Percentiles rank a stretch among this genome's conserved stretches.
These are phyloP conservation scores for Neopestalotiopsis clavispora DNA, from an alignment of 2,329 filamentous ascomycete genomes.

Conservation along the genomic window DNA sequence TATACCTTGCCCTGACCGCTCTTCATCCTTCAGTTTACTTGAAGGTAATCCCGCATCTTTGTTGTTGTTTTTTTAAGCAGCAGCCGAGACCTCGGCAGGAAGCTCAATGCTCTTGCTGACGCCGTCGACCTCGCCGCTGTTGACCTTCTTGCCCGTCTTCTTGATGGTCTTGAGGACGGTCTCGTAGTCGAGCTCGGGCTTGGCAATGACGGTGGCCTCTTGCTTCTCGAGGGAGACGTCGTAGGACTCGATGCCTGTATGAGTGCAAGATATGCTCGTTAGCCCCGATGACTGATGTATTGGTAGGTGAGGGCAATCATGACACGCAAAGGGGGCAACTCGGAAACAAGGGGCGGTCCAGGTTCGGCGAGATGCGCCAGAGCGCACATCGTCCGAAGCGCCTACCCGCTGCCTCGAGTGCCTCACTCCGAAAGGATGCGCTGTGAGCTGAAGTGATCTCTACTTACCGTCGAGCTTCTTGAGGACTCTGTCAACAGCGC, in stretches of 20 bases:
- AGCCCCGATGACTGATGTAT: not conserved
- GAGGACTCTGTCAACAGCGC: conserved; percentile 88
- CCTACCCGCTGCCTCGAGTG: not conserved
- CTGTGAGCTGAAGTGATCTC: not conserved
- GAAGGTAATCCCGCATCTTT: not conserved
- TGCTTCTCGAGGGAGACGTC: conserved; percentile 87
- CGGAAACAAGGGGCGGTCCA: not conserved
- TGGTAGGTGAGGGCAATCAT: too few species aligned
- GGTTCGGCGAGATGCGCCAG: not conserved
- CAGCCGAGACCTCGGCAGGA: conserved; percentile 28
- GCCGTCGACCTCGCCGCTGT: conserved; percentile 74
- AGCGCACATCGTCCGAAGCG: not conserved
- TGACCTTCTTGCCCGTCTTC: conserved; percentile 95
- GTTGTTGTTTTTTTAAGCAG: not conserved
- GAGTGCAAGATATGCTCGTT: not conserved
- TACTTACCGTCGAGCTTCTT: conserved; percentile 85
- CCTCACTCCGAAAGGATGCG: not conserved
- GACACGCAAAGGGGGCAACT: not conserved
- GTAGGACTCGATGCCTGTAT: conserved; percentile 80
- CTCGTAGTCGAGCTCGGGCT: conserved; percentile 73
- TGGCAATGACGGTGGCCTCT: conserved; percentile 77
- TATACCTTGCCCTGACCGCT: not conserved
- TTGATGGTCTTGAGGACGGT: conserved; percentile 85
- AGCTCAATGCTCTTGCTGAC: conserved; percentile 57
- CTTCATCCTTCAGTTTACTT: not conserved